phyloP scores from a whole-genome alignment of 1,284 basidiomycete species.

The Peniophora sp. region DNA sequence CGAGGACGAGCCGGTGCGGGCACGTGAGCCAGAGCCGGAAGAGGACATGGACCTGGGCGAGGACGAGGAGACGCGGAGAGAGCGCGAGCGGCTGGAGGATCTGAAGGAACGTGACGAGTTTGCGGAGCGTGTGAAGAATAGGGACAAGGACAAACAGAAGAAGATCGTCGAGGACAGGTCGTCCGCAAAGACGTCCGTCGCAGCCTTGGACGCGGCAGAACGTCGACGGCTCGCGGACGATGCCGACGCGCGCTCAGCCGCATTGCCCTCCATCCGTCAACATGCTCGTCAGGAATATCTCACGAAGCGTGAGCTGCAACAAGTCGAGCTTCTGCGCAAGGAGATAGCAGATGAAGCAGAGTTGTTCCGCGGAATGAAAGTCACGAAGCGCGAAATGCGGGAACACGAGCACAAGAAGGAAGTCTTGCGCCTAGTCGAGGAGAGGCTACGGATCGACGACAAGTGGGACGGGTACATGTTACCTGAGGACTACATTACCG shows the following conservation, averaged over 20 bases:
- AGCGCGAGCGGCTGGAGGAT: conserved; percentile 75
- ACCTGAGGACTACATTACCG: conserved; percentile 96
- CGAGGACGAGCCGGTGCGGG: conserved; percentile 19
- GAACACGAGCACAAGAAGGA: conserved; percentile 93
- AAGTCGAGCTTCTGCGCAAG: conserved; percentile 87
- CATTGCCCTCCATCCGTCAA: conserved; percentile 77
- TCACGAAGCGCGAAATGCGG: conserved; percentile 76
- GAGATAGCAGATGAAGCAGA: conserved; percentile 92
- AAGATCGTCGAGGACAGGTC: conserved; percentile 91
- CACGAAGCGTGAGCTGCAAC: conserved; percentile 92
- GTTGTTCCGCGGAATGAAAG: conserved; percentile 81
- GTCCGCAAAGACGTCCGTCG: conserved; percentile 53
- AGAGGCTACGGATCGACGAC: conserved; percentile 88
- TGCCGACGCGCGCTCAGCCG: conserved; percentile 62
- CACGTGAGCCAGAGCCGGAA: conserved; percentile 28
- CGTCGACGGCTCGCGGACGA: conserved; percentile 84
- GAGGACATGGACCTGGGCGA: conserved; percentile 44
- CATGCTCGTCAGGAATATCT: conserved; percentile 92
- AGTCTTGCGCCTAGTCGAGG: conserved; percentile 86
- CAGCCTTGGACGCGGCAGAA: conserved; percentile 77
- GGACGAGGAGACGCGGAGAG: conserved; percentile 64
- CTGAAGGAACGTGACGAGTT: conserved; percentile 88
- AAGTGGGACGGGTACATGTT: conserved; percentile 91
- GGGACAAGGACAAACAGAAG: conserved; percentile 83
- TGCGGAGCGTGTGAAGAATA: conserved; percentile 78